Percentiles rank a stretch among this genome's conserved stretches.
Evolutionary conservation across 208 protist genomes (phyloP).

Genomic region (Wallacemonas collosoma): DNA sequence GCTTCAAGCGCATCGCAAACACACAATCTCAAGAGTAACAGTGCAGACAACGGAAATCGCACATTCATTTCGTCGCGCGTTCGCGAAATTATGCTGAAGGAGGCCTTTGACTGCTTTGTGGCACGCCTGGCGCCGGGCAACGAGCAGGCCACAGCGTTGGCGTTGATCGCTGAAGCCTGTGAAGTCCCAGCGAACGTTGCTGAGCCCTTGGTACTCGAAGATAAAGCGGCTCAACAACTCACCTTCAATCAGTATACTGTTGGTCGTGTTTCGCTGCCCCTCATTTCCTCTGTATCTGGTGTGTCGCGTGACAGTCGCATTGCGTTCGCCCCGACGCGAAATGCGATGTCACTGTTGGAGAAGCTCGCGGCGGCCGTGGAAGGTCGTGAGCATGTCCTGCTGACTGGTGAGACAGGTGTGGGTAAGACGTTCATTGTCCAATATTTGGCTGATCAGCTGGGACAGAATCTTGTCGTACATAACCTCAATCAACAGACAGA

Average conservation of each 20-base stretch:
- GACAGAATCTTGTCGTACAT: slow-evolving; percentile 94
- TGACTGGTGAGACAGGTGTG: slow-evolving; percentile 99
- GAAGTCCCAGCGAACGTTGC: slow-evolving; percentile 65
- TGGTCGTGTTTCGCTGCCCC: slow-evolving; percentile 59
- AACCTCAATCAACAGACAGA: slow-evolving; percentile 99
- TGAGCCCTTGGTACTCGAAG: slow-evolving; percentile 63
- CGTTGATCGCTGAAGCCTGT: slow-evolving; percentile 51
- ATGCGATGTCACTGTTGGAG: slow-evolving; percentile 95
- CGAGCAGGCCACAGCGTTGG: slow-evolving; percentile 40
- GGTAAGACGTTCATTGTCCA: slow-evolving; percentile 95
- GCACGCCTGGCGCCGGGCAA: slow-evolving; percentile 63
- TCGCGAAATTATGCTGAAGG: slow-evolving; percentile 90
- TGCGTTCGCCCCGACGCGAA: slow-evolving; percentile 95
- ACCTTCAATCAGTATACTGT: slow-evolving; percentile 51
- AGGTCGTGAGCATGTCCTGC: slow-evolving; percentile 95
- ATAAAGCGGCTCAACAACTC: slow-evolving; percentile 62
- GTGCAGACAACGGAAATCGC: slow-evolving; percentile 16
- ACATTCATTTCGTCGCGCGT: slow-evolving; percentile 76
- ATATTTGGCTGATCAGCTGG: slow-evolving; percentile 89
- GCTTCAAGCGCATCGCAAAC: slow-evolving; percentile 8
- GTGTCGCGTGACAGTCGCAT: slow-evolving; percentile 58
- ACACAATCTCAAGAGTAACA: slow-evolving; percentile 10
- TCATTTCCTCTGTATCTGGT: slow-evolving; percentile 33
- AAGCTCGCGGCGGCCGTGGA: slow-evolving; percentile 91
- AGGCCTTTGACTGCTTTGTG: slow-evolving; percentile 94